Base-by-base conservation (phyloP, 2,329 filamentous ascomycete species). In the Cryoendolithus antarcticus region DNA sequence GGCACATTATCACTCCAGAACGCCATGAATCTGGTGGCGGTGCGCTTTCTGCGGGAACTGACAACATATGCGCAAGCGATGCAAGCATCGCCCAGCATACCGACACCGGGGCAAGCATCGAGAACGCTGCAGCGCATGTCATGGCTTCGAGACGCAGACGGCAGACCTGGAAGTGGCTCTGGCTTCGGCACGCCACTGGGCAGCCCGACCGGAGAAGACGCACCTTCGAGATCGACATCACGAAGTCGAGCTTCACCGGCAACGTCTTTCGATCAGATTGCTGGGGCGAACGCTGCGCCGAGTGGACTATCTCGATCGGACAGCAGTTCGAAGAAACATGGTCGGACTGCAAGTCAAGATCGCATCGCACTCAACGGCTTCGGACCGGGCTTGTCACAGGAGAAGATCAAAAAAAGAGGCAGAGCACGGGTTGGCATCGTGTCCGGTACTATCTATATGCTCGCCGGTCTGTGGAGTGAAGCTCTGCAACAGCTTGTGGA, bases 391-490 rank as follows among this genome's bases (percentile, higher is more conserved):
- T 80, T 40, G 67, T 81, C 43, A 82, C 43, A 52, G 30, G 52
- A 56, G 37, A 59, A 58, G 46, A 82, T 78, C 57, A 79, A 85
- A 45, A 80, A 80, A 49, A 86, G 85, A 57, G 85, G 85, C 24
- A 88, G 82, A 58, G 81, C 82, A 21, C 77, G 89, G 39, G 73
- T 84, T 9, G 76, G 77, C 13, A 79, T 95, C 41, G 74, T 93
- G 6, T 71, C 93, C 48, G 89, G 85, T 1, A 86, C 82, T 10
- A 69, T 95, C 48, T 93, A 89, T 58, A 74, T 98, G 49, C 82
- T 88, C 60, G 82, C 86, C 38, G 91, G 91, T 19, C 77, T 86
- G 45, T 95, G 89, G 86, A 75, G 71, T 35, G 88, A 96, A 62
- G 88, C 89, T 6, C 61, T 96, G 34, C 82, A 77, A 57, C 85